Evolutionary conservation across 140 eudicot species (phyloP).

Genomic region (Cichorium intybus): DNA sequence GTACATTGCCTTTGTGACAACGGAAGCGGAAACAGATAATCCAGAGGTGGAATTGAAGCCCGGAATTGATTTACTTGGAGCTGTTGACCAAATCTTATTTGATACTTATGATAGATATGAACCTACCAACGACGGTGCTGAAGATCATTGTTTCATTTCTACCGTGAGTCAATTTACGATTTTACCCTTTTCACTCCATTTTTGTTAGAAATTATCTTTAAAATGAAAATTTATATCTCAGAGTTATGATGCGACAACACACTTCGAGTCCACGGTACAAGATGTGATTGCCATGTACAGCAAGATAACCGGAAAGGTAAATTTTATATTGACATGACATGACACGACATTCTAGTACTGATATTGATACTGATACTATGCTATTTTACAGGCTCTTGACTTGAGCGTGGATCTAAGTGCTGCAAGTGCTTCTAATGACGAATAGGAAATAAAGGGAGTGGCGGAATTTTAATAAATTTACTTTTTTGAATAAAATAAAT

Average conservation of each 20-base stretch:
- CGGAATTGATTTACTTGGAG: slow-evolving; percentile 70
- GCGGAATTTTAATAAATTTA: background rate
- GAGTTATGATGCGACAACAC: slow-evolving; percentile 79
- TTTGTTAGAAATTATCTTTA: too few relatives aligned
- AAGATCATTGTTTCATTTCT: slow-evolving; percentile 68
- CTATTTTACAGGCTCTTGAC: slow-evolving; percentile 77
- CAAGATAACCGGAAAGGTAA: slow-evolving; percentile 73
- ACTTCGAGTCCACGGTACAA: slow-evolving; percentile 69
- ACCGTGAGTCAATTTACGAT: slow-evolving; percentile 37
- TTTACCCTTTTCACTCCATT: too few relatives aligned
- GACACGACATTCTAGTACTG: background rate
- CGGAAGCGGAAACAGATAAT: slow-evolving; percentile 70
- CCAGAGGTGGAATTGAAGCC: slow-evolving; percentile 68
- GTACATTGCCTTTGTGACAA: slow-evolving; percentile 74
- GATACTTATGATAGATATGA: slow-evolving; percentile 74
- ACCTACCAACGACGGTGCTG: slow-evolving; percentile 48
- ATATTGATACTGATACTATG: too few relatives aligned
- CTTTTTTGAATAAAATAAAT: slow-evolving; percentile 28
- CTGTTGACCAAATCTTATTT: slow-evolving; percentile 67
- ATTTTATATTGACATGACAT: background rate
- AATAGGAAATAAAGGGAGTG: slow-evolving; percentile 22
- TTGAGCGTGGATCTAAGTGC: slow-evolving; percentile 71
- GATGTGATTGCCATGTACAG: slow-evolving; percentile 74
- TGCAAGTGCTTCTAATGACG: slow-evolving; percentile 64
- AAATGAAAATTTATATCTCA: slow-evolving; percentile 24